These are phyloP conservation scores for Aspergillus hortae DNA, from an alignment of 2,329 filamentous ascomycete genomes.

Conservation along the genomic window DNA sequence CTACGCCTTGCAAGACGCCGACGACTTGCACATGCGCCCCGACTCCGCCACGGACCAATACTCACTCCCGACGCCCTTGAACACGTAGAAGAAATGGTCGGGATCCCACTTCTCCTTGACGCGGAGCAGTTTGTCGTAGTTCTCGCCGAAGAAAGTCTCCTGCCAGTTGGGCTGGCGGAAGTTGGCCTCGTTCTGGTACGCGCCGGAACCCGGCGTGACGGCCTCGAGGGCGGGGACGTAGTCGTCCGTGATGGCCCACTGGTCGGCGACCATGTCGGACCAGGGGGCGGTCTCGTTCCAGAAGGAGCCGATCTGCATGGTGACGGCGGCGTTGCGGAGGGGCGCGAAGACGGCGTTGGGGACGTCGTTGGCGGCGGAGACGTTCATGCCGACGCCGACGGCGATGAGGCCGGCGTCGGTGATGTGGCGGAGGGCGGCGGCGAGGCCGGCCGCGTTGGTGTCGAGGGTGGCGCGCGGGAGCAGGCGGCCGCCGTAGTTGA, in stretches of 20 bases:
- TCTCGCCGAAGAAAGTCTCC: conserved; percentile 41
- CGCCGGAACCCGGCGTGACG: conserved; percentile 36
- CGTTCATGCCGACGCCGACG: conserved; percentile 39
- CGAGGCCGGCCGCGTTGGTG: conserved; percentile 27
- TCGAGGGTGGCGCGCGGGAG: conserved; percentile 33
- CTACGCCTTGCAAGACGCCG: too few species aligned
- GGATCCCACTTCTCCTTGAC: conserved; percentile 45
- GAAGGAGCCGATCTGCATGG: conserved; percentile 31
- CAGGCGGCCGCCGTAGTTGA: conserved; percentile 32
- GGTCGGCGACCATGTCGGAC: conserved; percentile 33
- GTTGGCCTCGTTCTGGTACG: conserved; percentile 44
- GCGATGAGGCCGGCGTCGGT: conserved; percentile 32
- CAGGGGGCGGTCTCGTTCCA: conserved; percentile 40
- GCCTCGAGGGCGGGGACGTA: conserved; percentile 37
- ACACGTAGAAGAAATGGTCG: conserved; percentile 37
- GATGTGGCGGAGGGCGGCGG: conserved; percentile 30
- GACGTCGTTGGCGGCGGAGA: conserved; percentile 32
- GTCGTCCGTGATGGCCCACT: conserved; percentile 38
- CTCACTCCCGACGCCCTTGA: conserved; percentile 39
- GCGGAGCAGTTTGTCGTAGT: conserved; percentile 32
- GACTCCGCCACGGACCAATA: conserved; percentile 27
- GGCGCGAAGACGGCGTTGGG: conserved; percentile 40
- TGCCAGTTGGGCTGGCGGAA: conserved; percentile 41
- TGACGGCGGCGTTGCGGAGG: conserved; percentile 37
- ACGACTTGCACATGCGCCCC: conserved; percentile 25